A percentile compares a stretch with the other conserved stretches of the same genome.
phyloP scores from a whole-genome alignment of 208 protist species.

The Trypanosoma mega region DNA sequence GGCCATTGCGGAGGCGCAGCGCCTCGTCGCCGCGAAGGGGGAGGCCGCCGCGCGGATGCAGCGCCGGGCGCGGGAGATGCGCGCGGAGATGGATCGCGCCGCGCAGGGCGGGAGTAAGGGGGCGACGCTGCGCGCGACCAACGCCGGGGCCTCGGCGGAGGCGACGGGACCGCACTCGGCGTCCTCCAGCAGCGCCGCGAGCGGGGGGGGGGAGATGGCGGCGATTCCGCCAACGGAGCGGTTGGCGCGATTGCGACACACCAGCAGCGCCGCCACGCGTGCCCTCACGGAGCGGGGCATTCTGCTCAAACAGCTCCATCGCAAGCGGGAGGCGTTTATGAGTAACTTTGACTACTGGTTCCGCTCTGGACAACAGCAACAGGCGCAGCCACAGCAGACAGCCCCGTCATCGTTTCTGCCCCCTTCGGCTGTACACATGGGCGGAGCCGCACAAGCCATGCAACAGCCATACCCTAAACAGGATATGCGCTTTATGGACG shows the following conservation, averaged over 20 bases:
- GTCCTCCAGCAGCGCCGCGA: background rate
- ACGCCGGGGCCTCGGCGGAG: too few relatives aligned
- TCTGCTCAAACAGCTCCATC: conserved; percentile 32
- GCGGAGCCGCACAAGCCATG: background rate
- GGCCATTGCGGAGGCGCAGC: conserved; percentile 27
- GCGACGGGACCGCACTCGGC: background rate
- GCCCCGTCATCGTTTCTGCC: too few relatives aligned
- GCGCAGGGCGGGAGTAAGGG: conserved; percentile 10
- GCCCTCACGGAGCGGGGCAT: conserved; percentile 29
- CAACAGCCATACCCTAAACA: background rate
- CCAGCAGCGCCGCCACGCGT: conserved; percentile 26
- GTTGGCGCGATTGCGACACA: conserved; percentile 32
- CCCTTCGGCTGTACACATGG: background rate
- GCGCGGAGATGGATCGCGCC: background rate
- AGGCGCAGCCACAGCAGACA: background rate
- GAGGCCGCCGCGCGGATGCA: conserved; percentile 21
- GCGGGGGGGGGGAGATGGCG: background rate
- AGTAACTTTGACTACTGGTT: conserved; percentile 63
- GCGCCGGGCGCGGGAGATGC: conserved; percentile 28
- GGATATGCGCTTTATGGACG: conserved; percentile 20
- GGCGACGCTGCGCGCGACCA: conserved; percentile 19
- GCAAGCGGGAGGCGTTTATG: conserved; percentile 42
- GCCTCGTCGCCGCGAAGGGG: conserved; percentile 31
- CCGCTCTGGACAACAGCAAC: conserved; percentile 13
- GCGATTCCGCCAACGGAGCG: conserved; percentile 21